A percentile compares a stretch with the other conserved stretches of the same genome.
phyloP scores from a whole-genome alignment of 768 basidiomycete species.

The Mycena haematopus region DNA sequence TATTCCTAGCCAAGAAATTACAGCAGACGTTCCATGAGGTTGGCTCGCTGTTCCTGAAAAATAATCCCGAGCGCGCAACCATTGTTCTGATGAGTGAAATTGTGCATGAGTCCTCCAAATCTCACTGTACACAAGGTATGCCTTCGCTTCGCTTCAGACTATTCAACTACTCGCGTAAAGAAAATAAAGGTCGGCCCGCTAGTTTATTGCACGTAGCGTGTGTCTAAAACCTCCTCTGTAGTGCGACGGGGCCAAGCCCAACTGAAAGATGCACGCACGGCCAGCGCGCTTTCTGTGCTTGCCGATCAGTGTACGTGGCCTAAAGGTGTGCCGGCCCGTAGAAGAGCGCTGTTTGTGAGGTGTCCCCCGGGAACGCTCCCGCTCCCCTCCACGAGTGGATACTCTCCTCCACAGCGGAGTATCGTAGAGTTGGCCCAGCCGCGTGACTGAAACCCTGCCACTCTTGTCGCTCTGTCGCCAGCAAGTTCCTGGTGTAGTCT shows the following conservation, averaged over 20 bases:
- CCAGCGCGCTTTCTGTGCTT: constrained; percentile 18
- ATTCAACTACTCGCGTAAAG: constrained; percentile 87
- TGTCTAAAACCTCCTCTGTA: constrained; percentile 37
- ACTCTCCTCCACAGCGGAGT: constrained; percentile 63
- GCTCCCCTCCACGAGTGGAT: constrained; percentile 67
- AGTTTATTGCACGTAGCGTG: constrained; percentile 4
- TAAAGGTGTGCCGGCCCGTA: constrained; percentile 72
- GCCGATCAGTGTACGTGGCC: constrained; percentile 79
- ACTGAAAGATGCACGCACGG: constrained; percentile 87
- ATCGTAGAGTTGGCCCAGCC: constrained; percentile 44
- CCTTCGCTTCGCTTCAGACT: too few species aligned
- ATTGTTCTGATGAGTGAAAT: too few species aligned
- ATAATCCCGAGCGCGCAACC: too few species aligned
- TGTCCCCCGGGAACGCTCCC: constrained; percentile 74
- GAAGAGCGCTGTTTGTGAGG: constrained; percentile 64
- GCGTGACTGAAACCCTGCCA: constrained; percentile 43
- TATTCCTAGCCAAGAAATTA: too few species aligned
- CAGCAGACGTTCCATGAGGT: too few species aligned
- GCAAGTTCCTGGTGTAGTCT: constrained; percentile 35
- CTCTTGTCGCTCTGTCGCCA: constrained; percentile 47
- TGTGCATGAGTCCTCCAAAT: too few species aligned
- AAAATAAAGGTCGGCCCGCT: constrained; percentile 81
- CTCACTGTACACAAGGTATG: too few species aligned
- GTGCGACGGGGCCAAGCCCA: constrained; percentile 93
- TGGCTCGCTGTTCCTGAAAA: too few species aligned